phyloP scores from a whole-genome alignment of 2,329 filamentous ascomycete genomes.

The Keithomyces neogunnii region DNA sequence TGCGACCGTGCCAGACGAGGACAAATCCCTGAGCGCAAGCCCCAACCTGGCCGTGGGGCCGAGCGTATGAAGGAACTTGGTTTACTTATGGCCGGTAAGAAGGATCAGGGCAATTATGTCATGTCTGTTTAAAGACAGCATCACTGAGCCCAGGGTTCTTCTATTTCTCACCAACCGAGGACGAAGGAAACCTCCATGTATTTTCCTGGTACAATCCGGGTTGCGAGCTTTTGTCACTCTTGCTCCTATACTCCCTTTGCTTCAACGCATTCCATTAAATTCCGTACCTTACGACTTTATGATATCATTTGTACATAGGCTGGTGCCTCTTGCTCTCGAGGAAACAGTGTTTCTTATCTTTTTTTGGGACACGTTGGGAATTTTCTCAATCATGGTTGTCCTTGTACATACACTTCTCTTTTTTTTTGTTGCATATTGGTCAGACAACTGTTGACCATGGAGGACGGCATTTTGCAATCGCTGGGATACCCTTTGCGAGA shows the following conservation, averaged over 20 bases:
- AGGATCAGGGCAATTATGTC: slow-evolving; percentile 66
- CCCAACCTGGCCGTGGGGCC: slow-evolving; percentile 76
- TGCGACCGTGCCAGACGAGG: slow-evolving; percentile 74
- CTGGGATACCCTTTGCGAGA: slow-evolving; percentile 24
- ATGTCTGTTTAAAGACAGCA: slow-evolving; percentile 52
- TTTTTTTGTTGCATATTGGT: not conserved
- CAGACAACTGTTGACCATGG: slow-evolving; percentile 6
- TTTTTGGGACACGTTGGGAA: not conserved
- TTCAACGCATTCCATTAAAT: not conserved
- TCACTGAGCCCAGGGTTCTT: not conserved
- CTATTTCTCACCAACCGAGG: not conserved
- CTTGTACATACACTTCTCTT: not conserved
- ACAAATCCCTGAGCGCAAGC: slow-evolving; percentile 52
- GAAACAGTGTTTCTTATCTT: not conserved
- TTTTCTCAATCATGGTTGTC: not conserved
- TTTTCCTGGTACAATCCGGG: not conserved
- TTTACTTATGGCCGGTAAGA: slow-evolving; percentile 76
- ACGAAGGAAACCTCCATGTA: not conserved
- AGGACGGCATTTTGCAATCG: slow-evolving; percentile 13
- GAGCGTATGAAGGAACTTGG: slow-evolving; percentile 81
- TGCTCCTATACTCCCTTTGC: not conserved
- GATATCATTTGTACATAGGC: slow-evolving; percentile 8
- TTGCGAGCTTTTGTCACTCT: not conserved
- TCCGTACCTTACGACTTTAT: slow-evolving; percentile 6
- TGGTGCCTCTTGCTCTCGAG: not conserved